These are phyloP conservation scores for Pinus albicaulis DNA, from an alignment of 75 land plant species.

Conservation along the genomic window DNA sequence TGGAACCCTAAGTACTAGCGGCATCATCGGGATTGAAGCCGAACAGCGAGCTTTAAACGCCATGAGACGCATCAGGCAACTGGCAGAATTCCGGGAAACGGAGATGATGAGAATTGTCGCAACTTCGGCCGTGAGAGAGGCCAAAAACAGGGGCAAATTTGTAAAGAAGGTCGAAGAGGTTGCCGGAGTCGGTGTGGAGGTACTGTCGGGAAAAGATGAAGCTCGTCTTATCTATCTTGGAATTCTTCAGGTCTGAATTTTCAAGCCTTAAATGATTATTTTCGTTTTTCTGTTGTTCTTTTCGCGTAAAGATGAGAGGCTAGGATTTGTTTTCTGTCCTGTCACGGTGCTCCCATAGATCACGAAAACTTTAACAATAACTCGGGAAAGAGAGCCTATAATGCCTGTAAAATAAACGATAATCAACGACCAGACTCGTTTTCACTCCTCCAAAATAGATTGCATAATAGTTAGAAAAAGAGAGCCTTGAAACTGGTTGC, in stretches of 20 bases:
- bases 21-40: slow-evolving; percentile 25
- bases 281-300: not conserved
- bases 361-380: too few species aligned
- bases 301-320: not conserved
- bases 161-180: slow-evolving; percentile 18
- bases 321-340: too few species aligned
- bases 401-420: too few species aligned
- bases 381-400: too few species aligned
- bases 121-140: slow-evolving; percentile 65
- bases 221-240: slow-evolving; percentile 55
- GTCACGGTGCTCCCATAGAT: too few species aligned
- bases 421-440: too few species aligned
- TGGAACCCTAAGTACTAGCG: slow-evolving; percentile 16
- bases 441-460: too few species aligned
- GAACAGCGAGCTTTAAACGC: slow-evolving; percentile 33
- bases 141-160: slow-evolving; percentile 34
- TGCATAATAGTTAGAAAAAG: too few species aligned
- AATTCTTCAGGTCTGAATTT: slow-evolving; percentile 25
- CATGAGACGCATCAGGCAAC: slow-evolving; percentile 23
- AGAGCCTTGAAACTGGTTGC: too few species aligned
- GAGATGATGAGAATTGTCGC: slow-evolving; percentile 32
- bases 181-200: slow-evolving; percentile 39
- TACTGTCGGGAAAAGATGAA: slow-evolving; percentile 63
- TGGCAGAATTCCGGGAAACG: slow-evolving; percentile 20
- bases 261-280: not conserved